Base-by-base conservation (phyloP, 2,329 filamentous ascomycete species). In the Colletotrichum musicola region DNA sequence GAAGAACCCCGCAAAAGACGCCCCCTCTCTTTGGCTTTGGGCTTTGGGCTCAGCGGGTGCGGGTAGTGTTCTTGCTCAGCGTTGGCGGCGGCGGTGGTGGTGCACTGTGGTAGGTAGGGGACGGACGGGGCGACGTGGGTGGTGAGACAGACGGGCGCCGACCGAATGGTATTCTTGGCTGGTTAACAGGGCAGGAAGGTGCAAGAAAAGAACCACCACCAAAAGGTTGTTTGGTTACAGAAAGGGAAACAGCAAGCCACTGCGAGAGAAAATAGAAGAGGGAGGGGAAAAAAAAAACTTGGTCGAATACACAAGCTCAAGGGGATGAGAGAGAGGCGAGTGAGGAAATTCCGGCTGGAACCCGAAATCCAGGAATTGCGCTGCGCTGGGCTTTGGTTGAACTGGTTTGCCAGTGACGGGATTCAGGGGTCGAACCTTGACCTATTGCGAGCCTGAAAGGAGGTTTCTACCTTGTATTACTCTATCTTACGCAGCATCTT, bases 1-100 rank as follows among this genome's bases (percentile, higher is more conserved):
- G 62, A 68, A 56, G 65, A 68, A 65, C 65, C 65, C 65, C 65
- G 62, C 65, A 68, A 68, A 68, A 65, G 62, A 60, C 65, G 65
- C 62, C 65, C 65, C 65, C 65, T 65, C 65, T 68, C 65, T 60
- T 65, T 53, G 63, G 51, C 27, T 53, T 35, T 35, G 30, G 30
- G 30, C 30, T 35, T 35, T 35, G 30, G 30, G 30, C 30, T 35
- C 30, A 35, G 30, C 10, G 30, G 30, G 30, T 35, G 6, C 30
- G 30, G 30, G 2, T 35, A 47, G 44, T 62, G 47, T 30, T 30
- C 64, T 22, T 62, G 59, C 44, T 49, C 18, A 46, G 22, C 44
- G 38, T 20, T 35, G 35, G 35, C 18, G 46, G 46, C 18, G 18
- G 18, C 22, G 22, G 20, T 7, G n/a, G 46, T 22, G 18, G 46